Percentiles rank a stretch among this genome's conserved stretches.
phyloP scores from a whole-genome alignment of 2,329 filamentous ascomycete genomes.

The Graphilbum fragrans region DNA sequence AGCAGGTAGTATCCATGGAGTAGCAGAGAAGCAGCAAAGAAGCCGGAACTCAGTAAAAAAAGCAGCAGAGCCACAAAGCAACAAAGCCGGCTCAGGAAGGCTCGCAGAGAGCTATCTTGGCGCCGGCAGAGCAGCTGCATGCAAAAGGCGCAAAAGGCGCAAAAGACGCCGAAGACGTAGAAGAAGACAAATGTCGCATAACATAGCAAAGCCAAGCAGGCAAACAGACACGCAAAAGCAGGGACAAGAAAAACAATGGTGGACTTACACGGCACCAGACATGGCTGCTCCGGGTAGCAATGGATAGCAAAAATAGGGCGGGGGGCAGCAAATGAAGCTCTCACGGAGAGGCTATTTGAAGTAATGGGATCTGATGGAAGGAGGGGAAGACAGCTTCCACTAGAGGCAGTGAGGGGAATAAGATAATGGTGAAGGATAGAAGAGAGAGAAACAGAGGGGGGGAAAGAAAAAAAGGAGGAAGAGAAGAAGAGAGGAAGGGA shows the following conservation, averaged over 20 bases:
- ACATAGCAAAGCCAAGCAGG: not conserved
- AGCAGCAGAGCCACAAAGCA: not conserved
- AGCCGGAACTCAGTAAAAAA: too few species aligned
- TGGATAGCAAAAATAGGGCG: not conserved
- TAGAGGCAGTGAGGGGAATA: too few species aligned
- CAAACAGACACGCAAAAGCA: too few species aligned
- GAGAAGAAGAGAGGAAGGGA: not conserved
- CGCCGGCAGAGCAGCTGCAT: not conserved
- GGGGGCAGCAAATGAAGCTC: not conserved
- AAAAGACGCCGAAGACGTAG: conserved; percentile 5
- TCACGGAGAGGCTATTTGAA: not conserved
- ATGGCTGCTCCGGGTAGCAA: conserved; percentile 24
- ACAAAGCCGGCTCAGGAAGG: too few species aligned
- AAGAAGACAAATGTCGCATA: too few species aligned
- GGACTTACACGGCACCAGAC: conserved; percentile 58
- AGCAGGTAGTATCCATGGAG: not conserved
- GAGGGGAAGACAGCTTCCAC: not conserved
- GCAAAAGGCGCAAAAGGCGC: not conserved
- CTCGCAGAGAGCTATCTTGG: too few species aligned
- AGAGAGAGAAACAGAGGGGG: not conserved
- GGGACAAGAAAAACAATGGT: conserved; percentile 4
- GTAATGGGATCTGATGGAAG: not conserved
- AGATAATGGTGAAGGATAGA: not conserved
- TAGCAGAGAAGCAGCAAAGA: not conserved
- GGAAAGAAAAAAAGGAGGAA: not conserved